Conservation (phyloP, 768 basidiomycete species). For the Mycena polygramma region DNA sequence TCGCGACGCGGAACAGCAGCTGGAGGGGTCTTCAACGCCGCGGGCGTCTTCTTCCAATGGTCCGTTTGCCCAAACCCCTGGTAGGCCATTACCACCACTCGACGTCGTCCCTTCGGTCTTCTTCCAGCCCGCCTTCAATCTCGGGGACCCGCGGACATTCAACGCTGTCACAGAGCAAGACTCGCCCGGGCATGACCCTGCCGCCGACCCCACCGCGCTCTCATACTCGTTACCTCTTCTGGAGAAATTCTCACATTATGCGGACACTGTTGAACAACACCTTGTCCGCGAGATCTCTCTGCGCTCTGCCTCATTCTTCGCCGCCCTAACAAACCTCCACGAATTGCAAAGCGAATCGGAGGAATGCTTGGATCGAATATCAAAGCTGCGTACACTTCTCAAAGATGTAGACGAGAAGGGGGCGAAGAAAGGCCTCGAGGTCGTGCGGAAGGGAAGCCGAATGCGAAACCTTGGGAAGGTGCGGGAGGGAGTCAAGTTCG, state of each 20-base stretch:
- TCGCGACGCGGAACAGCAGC: constrained; percentile 55
- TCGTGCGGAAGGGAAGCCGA: constrained; percentile 75
- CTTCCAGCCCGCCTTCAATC: constrained; percentile 83
- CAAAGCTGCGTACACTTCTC: constrained; percentile 77
- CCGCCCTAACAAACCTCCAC: constrained; percentile 94
- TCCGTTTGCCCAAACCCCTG: constrained; percentile 46
- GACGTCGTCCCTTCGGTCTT: constrained; percentile 85
- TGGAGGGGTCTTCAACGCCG: constrained; percentile 49
- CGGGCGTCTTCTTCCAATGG: constrained; percentile 39
- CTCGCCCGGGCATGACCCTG: constrained; percentile 50
- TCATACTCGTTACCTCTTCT: constrained; percentile 81
- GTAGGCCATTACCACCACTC: constrained; percentile 74
- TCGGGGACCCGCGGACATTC: constrained; percentile 85
- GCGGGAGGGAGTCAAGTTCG: constrained; percentile 70
- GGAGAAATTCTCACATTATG: constrained; percentile 91
- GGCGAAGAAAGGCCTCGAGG: constrained; percentile 83
- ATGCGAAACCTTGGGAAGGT: constrained; percentile 72
- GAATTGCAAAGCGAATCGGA: constrained; percentile 92
- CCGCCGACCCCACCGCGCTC: constrained; percentile 70
- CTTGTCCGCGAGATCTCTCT: constrained; percentile 92
- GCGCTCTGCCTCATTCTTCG: constrained; percentile 94
- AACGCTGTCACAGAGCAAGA: constrained; percentile 78
- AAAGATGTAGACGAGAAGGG: constrained; percentile 81
- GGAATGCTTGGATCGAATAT: constrained; percentile 82
- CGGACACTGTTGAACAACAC: constrained; percentile 95